These are phyloP conservation scores for Hansenula anomala DNA, from an alignment of 1,139 yeast genomes.

Conservation along the genomic window DNA sequence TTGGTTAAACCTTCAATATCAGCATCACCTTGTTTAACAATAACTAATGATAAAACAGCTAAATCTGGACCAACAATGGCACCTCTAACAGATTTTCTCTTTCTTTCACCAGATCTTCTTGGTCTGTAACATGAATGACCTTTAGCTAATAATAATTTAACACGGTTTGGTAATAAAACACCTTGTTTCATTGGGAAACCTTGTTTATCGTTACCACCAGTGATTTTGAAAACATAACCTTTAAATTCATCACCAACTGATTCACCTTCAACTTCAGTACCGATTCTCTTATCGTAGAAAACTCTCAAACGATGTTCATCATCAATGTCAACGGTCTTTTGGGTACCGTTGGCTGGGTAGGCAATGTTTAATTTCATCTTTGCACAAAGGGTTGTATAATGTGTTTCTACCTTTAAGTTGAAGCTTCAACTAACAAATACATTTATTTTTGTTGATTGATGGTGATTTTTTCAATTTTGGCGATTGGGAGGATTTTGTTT, in stretches of 20 bases:
- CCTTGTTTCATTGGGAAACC: conserved; percentile 99
- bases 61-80: conserved; percentile 97
- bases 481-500: too few species aligned
- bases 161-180: conserved; percentile 99
- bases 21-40: conserved; percentile 95
- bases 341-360: conserved; percentile 99
- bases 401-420: too few species aligned
- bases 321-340: conserved; percentile 94
- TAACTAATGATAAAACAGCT: conserved; percentile 88
- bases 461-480: too few species aligned
- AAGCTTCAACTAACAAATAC: background rate
- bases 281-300: conserved; percentile 99
- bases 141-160: conserved; percentile 87
- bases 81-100: conserved; percentile 99
- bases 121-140: conserved; percentile 99
- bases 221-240: conserved; percentile 97
- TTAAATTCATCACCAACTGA: conserved; percentile 97
- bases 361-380: conserved; percentile 86
- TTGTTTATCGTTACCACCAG: conserved; percentile 99
- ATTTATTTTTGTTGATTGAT: background rate
- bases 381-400: too few species aligned
- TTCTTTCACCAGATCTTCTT: conserved; percentile 99
- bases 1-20: conserved; percentile 97
- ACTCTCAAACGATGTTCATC: conserved; percentile 99
- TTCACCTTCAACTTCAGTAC: conserved; percentile 99